Evolutionary conservation across 2,329 filamentous ascomycete genomes (phyloP).

Genomic region (Madurella mycetomatis): DNA sequence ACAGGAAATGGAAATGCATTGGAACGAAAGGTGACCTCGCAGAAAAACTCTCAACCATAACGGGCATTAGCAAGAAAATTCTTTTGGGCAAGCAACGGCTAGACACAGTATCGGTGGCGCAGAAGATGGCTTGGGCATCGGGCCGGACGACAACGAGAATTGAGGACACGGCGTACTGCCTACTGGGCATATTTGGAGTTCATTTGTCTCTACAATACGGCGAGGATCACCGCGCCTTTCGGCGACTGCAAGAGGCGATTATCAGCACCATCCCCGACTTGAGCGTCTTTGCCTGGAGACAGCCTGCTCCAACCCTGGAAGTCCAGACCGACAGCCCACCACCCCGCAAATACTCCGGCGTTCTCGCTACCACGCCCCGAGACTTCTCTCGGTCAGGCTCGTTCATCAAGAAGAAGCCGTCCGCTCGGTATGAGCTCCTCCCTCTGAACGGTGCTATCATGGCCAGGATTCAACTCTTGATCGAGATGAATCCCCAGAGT

Average conservation of each 20-base stretch:
- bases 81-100: not conserved
- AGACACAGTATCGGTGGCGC: constrained; percentile 24
- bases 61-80: not conserved
- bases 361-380: not conserved
- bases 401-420: not conserved
- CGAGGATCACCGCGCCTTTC: constrained; percentile 28
- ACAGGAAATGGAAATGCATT: not conserved
- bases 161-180: constrained; percentile 41
- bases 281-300: not conserved
- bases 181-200: constrained; percentile 40
- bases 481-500: not conserved
- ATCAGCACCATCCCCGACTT: constrained; percentile 14
- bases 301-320: not conserved
- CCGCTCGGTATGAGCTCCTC: not conserved
- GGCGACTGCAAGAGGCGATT: constrained; percentile 31
- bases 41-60: not conserved
- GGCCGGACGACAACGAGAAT: constrained; percentile 28
- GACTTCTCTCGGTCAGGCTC: not conserved
- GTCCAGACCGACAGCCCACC: not conserved
- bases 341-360: not conserved
- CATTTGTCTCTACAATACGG: constrained; percentile 42
- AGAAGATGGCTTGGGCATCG: constrained; percentile 38
- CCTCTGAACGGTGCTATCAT: constrained; percentile 1
- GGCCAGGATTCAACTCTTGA: not conserved
- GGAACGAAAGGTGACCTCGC: not conserved